These are phyloP conservation scores for Papiliotrema flavescens DNA, from an alignment of 1,284 basidiomycete genomes.

Conservation along the genomic window DNA sequence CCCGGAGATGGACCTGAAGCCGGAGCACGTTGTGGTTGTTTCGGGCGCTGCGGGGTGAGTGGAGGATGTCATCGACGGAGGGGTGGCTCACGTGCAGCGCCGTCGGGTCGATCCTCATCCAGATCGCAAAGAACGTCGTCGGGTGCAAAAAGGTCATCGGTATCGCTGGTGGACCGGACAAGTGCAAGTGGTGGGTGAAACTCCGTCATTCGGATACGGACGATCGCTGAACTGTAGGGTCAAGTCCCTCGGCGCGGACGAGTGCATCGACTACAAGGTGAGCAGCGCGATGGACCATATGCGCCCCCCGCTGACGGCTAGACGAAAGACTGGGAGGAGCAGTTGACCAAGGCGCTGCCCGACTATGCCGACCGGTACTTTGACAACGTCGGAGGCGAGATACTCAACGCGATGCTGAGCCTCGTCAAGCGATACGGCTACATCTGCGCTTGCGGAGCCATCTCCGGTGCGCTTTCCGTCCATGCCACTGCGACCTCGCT, in stretches of 20 bases:
- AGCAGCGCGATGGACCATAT: slow-evolving; percentile 1
- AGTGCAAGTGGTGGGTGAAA: slow-evolving; percentile 50
- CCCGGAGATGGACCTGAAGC: slow-evolving; percentile 42
- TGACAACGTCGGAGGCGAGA: slow-evolving; percentile 51
- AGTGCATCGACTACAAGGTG: slow-evolving; percentile 54
- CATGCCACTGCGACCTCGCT: not conserved
- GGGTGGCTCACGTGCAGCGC: slow-evolving; percentile 17
- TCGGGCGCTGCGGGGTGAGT: slow-evolving; percentile 43
- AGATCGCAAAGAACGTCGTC: slow-evolving; percentile 47
- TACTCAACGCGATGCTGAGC: slow-evolving; percentile 43
- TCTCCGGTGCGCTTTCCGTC: slow-evolving; percentile 31
- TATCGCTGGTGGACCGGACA: slow-evolving; percentile 53
- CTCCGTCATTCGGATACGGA: not conserved
- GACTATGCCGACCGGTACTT: slow-evolving; percentile 41
- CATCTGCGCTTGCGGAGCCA: slow-evolving; percentile 52
- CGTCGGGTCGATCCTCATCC: slow-evolving; percentile 35
- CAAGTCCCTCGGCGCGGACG: slow-evolving; percentile 51
- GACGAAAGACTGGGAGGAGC: slow-evolving; percentile 21
- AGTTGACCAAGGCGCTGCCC: slow-evolving; percentile 34
- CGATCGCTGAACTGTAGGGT: slow-evolving; percentile 12
- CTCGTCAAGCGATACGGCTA: slow-evolving; percentile 49
- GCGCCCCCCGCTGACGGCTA: not conserved
- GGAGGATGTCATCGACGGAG: not conserved
- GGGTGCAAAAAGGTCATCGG: slow-evolving; percentile 52
- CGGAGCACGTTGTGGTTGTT: slow-evolving; percentile 47